phyloP scores from a whole-genome alignment of 805 yeast species.

The Metschnikowia lochheadii region DNA sequence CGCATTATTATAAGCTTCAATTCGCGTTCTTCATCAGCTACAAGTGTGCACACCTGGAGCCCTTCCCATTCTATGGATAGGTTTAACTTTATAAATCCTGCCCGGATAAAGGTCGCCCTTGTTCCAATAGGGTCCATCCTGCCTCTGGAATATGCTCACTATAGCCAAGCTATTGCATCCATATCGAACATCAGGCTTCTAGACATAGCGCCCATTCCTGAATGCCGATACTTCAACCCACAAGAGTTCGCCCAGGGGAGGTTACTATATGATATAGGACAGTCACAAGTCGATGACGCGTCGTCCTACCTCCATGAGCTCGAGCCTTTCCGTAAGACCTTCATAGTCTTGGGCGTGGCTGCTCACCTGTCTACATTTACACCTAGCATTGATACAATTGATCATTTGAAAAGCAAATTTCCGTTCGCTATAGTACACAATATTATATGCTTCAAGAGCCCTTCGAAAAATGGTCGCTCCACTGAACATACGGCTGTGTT shows the following conservation, averaged over 20 bases:
- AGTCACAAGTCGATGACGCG: slow-evolving; percentile 47
- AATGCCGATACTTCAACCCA: slow-evolving; percentile 61
- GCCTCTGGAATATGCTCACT: slow-evolving; percentile 38
- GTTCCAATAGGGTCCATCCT: slow-evolving; percentile 60
- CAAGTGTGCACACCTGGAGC: slow-evolving; percentile 1
- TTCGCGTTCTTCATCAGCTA: slow-evolving; percentile 1
- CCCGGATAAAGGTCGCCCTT: slow-evolving; percentile 60
- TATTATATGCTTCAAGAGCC: slow-evolving; percentile 51
- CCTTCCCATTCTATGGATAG: slow-evolving; percentile 12
- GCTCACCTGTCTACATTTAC: slow-evolving; percentile 18
- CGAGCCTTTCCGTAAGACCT: slow-evolving; percentile 81
- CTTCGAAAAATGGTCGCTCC: slow-evolving; percentile 14
- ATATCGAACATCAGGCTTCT: slow-evolving; percentile 65
- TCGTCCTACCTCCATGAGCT: slow-evolving; percentile 74
- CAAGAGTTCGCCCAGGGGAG: slow-evolving; percentile 80
- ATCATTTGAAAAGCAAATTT: slow-evolving; percentile 38
- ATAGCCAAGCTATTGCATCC: slow-evolving; percentile 41
- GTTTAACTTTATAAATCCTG: slow-evolving; percentile 56
- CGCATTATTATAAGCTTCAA: background rate
- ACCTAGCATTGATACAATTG: slow-evolving; percentile 5
- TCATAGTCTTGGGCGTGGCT: slow-evolving; percentile 51
- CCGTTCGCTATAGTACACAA: slow-evolving; percentile 55
- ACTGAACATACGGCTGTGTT: slow-evolving; percentile 11
- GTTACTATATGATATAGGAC: slow-evolving; percentile 53
- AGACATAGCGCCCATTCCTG: slow-evolving; percentile 64